Evolutionary conservation across 306 rosid species (phyloP).

Genomic region (Rosa rugosa): DNA sequence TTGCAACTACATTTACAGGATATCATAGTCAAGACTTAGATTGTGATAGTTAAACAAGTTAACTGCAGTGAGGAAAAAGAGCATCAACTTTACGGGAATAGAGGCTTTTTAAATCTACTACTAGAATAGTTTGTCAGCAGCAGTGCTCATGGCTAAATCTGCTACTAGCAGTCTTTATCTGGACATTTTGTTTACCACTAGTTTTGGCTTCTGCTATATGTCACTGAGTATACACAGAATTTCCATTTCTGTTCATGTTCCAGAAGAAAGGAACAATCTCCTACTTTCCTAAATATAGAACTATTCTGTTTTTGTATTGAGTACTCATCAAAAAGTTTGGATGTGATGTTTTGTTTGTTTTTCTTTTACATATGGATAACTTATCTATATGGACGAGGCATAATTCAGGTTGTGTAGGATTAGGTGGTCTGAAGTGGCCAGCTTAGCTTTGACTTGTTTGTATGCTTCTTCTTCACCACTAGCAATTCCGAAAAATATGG

Average conservation of each 20-base stretch:
- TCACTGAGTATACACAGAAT: neutral
- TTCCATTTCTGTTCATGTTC: neutral
- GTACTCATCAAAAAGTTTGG: neutral
- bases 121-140: neutral
- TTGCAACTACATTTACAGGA: neutral
- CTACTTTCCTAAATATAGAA: neutral
- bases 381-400: neutral
- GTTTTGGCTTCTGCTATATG: conserved; percentile 1
- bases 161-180: neutral
- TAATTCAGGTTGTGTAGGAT: neutral
- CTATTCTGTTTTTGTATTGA: neutral
- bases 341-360: neutral
- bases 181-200: neutral
- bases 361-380: neutral
- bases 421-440: neutral
- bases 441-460: neutral
- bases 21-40: conserved; percentile 3
- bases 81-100: neutral
- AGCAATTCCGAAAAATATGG: neutral
- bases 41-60: neutral
- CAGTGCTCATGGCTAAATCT: neutral
- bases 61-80: neutral
- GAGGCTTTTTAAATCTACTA: neutral
- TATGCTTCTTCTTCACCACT: neutral
- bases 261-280: neutral